These are phyloP conservation scores for Heliocybe sulcata DNA, from an alignment of 1,284 basidiomycete species.

Conservation along the genomic window DNA sequence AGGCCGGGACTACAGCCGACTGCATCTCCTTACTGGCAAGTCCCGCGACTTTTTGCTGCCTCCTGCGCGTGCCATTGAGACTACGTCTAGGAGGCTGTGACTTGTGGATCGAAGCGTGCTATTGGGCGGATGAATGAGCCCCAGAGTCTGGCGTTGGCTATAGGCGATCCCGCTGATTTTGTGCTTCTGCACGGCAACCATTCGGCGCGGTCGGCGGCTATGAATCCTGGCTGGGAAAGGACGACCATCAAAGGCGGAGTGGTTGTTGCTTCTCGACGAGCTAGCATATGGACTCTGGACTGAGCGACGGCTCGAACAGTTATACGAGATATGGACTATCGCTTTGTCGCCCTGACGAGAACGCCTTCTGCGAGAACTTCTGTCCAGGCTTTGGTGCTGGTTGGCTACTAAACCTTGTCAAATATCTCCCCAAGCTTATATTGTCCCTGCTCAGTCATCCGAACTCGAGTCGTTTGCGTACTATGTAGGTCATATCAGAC, in stretches of 20 bases:
- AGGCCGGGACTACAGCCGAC: constrained; percentile 40
- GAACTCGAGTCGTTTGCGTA: no score
- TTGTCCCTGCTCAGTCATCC: no score
- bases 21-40: constrained; percentile 41
- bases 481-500: no score
- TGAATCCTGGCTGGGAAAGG: constrained; percentile 38
- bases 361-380: no score
- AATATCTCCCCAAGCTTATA: no score
- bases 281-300: not conserved
- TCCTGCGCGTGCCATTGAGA: constrained; percentile 6
- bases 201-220: constrained; percentile 36
- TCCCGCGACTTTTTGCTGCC: constrained; percentile 5
- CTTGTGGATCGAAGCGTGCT: constrained; percentile 36
- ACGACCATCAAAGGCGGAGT: constrained; percentile 29
- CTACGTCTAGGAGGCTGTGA: constrained; percentile 34
- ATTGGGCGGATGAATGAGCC: constrained; percentile 26
- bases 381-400: no score
- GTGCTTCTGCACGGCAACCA: constrained; percentile 47
- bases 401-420: no score
- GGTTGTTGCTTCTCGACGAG: not conserved
- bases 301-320: not conserved
- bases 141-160: constrained; percentile 26
- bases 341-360: not conserved
- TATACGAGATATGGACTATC: not conserved
- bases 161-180: constrained; percentile 46